Evolutionary conservation across 2,329 filamentous ascomycete species (phyloP).

Genomic region (Beauveria sp.): DNA sequence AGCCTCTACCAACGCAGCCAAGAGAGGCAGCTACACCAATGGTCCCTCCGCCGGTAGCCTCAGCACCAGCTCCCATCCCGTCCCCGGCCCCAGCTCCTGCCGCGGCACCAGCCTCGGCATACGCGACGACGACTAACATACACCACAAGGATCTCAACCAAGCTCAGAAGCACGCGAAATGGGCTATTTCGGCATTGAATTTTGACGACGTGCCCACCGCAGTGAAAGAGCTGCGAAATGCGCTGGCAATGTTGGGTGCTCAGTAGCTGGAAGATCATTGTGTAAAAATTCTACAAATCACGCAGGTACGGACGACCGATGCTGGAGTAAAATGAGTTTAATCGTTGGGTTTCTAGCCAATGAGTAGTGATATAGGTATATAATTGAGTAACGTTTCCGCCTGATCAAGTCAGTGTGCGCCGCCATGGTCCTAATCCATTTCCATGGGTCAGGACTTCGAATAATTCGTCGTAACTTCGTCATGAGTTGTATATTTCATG

Average conservation of each 20-base stretch:
- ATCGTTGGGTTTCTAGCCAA: background rate
- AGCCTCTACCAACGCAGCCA: constrained; percentile 15
- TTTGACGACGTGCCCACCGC: constrained; percentile 94
- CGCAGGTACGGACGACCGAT: background rate
- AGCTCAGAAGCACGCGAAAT: constrained; percentile 93
- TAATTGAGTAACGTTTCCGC: background rate
- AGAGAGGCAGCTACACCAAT: constrained; percentile 16
- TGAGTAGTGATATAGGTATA: background rate
- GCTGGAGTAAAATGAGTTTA: background rate
- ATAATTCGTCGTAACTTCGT: background rate
- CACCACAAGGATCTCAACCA: constrained; percentile 56
- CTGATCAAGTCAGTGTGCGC: background rate
- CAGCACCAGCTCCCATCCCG: constrained; percentile 9
- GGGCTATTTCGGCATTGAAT: constrained; percentile 92
- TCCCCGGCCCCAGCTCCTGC: constrained; percentile 10
- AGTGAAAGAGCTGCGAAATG: constrained; percentile 72
- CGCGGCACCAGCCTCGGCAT: constrained; percentile 10
- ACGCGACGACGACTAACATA: constrained; percentile 13
- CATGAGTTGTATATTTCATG: background rate
- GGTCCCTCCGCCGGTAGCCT: constrained; percentile 14
- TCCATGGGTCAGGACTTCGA: background rate
- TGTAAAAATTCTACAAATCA: background rate
- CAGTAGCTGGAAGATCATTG: constrained; percentile 15
- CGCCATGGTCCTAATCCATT: background rate
- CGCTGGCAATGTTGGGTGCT: constrained; percentile 63